Base-by-base conservation (phyloP, 2,329 filamentous ascomycete genomes). In the Alternaria gaisen region DNA sequence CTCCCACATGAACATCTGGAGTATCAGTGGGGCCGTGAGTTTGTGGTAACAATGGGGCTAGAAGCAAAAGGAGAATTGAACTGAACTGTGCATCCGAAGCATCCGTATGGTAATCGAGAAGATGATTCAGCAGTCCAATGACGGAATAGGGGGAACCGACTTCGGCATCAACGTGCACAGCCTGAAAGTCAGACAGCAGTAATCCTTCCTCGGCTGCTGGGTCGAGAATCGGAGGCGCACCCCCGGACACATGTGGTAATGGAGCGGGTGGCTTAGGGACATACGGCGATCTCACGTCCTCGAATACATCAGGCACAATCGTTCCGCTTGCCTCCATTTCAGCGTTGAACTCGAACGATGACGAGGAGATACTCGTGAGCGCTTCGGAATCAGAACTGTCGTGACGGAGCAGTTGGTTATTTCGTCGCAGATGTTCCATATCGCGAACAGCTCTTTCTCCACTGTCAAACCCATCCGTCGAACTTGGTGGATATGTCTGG, bases 51-150 rank as follows among this genome's bases (percentile, higher is more conserved):
- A 84, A 71, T 34, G 84, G 79, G 24, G 78, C 71, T 6, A 85
- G 62, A 16, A 85, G 77, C 6, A 84, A 74, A 12, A 85, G 67
- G 4, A 86, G 73, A 30, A 82, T 73, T 1, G 83, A 78, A 2
- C 82, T 77, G 41, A 83, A 80, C 66, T 86, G 84, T 9, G 80
- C 80, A 56, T 83, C 81, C 14, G 79, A 76, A 1, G 72, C 75
- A 10, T 65, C 67, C 18, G 81, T 80, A 61, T 83, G 80, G 58
- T 79, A 82, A 12, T 73, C 65, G 16, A 83, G 71, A 36, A 81
- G 74, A 61, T 79, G 77, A 40, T 74, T 75, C 44, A 84, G 74
- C 67, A 83, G 77, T 18, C 76, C 77, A 53, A 81, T 73, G 3
- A 82, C 69, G n/a, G 78, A 71, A 63, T 80, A 83, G 1, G 80